phyloP scores from a whole-genome alignment of 2,329 filamentous ascomycete genomes.

The Penicillium sp. region DNA sequence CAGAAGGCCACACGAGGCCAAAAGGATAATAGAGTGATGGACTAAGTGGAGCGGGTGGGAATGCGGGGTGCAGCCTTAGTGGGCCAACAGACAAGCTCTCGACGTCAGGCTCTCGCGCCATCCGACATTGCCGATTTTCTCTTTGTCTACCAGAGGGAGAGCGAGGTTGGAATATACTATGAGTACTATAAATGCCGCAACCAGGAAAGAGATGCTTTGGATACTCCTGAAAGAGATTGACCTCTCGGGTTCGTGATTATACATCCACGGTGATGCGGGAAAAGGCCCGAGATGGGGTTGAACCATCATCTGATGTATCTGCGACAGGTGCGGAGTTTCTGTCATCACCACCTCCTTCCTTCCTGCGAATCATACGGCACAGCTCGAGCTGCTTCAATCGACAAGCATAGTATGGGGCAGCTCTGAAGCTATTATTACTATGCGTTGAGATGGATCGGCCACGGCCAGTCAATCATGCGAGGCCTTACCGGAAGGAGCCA shows the following conservation, averaged over 20 bases:
- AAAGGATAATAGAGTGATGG: constrained; percentile 10
- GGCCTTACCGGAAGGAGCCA: constrained; percentile 16
- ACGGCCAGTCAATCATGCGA: constrained; percentile 16
- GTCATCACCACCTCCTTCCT: constrained; percentile 13
- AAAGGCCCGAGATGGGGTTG: not conserved
- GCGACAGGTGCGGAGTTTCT: constrained; percentile 19
- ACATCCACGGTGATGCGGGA: constrained; percentile 8
- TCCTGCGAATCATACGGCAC: constrained; percentile 8
- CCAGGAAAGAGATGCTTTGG: not conserved
- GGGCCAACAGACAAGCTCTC: constrained; percentile 24
- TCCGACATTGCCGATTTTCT: constrained; percentile 31
- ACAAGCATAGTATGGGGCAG: not conserved
- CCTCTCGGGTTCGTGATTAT: not conserved
- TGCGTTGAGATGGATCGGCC: not conserved
- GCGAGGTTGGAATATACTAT: not conserved
- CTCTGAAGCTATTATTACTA: not conserved
- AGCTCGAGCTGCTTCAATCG: not conserved
- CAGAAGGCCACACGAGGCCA: not conserved
- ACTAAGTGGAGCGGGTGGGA: constrained; percentile 31
- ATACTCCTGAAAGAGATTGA: not conserved
- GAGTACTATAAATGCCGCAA: not conserved
- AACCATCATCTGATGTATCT: constrained; percentile 19
- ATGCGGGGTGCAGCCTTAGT: constrained; percentile 45
- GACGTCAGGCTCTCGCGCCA: constrained; percentile 40
- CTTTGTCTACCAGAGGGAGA: not conserved